These are phyloP conservation scores for Globisporangium canariense DNA, from an alignment of 352 stramenopile genomes.

Conservation along the genomic window DNA sequence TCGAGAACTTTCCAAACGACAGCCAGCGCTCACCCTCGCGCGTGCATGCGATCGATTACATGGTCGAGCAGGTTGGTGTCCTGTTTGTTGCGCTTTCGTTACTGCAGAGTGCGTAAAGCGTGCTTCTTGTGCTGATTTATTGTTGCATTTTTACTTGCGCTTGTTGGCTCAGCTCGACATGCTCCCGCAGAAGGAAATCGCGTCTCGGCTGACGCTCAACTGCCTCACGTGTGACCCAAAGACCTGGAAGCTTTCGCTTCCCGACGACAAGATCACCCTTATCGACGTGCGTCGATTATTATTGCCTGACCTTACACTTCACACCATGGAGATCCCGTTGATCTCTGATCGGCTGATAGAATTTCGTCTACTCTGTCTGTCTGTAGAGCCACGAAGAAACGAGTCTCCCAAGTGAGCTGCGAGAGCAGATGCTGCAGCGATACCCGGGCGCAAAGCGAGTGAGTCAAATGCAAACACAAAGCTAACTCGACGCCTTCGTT, in stretches of 20 bases:
- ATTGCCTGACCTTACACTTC: no score
- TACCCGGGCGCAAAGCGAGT: conserved; percentile 59
- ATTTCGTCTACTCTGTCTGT: background rate
- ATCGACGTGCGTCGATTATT: conserved; percentile 38
- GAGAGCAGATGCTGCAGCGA: conserved; percentile 38
- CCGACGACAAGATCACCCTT: conserved; percentile 54
- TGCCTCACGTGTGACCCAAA: conserved; percentile 43
- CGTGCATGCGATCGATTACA: conserved; percentile 55
- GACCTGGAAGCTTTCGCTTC: conserved; percentile 43
- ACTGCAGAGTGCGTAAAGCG: background rate
- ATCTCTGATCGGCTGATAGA: background rate
- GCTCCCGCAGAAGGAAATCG: conserved; percentile 65
- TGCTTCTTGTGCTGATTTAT: background rate
- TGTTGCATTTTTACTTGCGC: background rate
- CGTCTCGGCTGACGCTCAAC: conserved; percentile 60
- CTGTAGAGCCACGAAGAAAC: conserved; percentile 56
- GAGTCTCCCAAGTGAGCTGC: conserved; percentile 33
- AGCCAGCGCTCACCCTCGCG: conserved; percentile 23
- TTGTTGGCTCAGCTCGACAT: conserved; percentile 28
- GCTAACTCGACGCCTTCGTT: no score
- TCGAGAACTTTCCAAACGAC: conserved; percentile 47
- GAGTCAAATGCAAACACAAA: conserved; percentile 1
- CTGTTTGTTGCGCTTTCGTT: background rate
- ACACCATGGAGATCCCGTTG: background rate
- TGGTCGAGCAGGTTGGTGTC: conserved; percentile 51